Evolutionary conservation across 768 basidiomycete genomes (phyloP), one percentile per base, ranked within the genome.

Genomic region (Hortiboletus flavorubellus): DNA sequence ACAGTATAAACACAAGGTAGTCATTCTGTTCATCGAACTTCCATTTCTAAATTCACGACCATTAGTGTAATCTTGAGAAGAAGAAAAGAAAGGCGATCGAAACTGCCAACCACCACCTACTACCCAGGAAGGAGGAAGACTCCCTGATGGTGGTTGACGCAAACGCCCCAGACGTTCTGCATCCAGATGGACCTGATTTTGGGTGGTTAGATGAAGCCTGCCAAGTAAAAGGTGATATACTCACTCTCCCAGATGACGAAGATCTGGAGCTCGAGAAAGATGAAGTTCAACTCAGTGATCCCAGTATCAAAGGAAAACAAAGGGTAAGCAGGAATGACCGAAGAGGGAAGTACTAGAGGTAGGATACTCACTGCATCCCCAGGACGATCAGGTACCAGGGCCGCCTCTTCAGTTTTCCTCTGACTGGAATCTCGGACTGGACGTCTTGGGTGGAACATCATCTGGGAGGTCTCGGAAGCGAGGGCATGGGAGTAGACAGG

Each of bases 181-280:
- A 43, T 35, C 49, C 54, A 23, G 55, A 51, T 43, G 45, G 21
- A 33, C 49, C 45, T 7, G 61, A 66, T 29, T 41, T 66, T 37
- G 50, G 48, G 16, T 72, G 70, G 68, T 26, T 72, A 30, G 68
- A 70, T 11, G 59, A 68, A 30, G 62, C 68, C 16, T 70, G 68
- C 31, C 34, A 53, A 39, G 66, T 70, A 43, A 66, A 54, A 45
- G 70, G 68, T 11, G 68, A 70, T 49, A 59, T 40, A 18, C 39
- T 71, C 43, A 35, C 46, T 26, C n/a, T 61, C 16, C 38, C 54
- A 42, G 60, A 30, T 4, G 57, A 65, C 21, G 60, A 60, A 5
- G 54, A 56, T 35, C 30, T 44, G n/a, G 60, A 49, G 5, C 42
- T 55, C 5, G 58, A 60, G 29, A 54, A 18, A 38, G 59, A 62